Base-by-base conservation (phyloP, 2,329 filamentous ascomycete species). In the Cladophialophora yegresii region DNA sequence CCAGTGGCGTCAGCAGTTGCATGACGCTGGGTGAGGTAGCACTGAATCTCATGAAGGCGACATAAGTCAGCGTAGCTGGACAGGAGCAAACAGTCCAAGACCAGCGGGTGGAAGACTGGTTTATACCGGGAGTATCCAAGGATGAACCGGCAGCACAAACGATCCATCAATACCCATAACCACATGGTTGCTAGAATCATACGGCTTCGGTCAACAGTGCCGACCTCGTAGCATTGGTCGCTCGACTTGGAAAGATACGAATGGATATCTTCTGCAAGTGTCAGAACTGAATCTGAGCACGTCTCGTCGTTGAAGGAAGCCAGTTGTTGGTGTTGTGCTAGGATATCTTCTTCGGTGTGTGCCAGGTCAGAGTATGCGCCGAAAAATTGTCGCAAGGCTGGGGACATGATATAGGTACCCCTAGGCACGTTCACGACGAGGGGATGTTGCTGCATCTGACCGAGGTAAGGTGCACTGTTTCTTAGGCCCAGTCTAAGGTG, bases 131-230 rank as follows among this genome's bases (percentile, higher is more conserved):
- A 32, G 0, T 90, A 73, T 0, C 88, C 71, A 0, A 82, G 81
- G 54, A 78, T 84, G 0, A 67, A 65, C 0, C 51, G 10, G 0
- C 78, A 73, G 0, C 82, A 81, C n/a, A 71, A 73, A 10, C 75
- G 69, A 66, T 90, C 88, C 72, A 89, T 79, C 1, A 72, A 69
- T 2, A 83, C 72, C 87, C 87, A 90, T 0, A 87, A 67, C 56
- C 85, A 82, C 71, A 89, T 80, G 0, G 85, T 50, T 7, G 76
- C 79, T 1, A 90, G 76, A 0, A 89, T 73, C 69, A 84, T 79
- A 0, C 74, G 63, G 30, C 85, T 86, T 67, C 79, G 81, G 26
- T 83, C 78, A 55, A 84, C 82, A 0, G 81, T 77, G 62, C 83
- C 79, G 3, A 69, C 64, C 0, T 78, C 69, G 65, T 84, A 85